Evolutionary conservation across 768 basidiomycete genomes (phyloP).

Genomic region (Rossbeevera mucosa): DNA sequence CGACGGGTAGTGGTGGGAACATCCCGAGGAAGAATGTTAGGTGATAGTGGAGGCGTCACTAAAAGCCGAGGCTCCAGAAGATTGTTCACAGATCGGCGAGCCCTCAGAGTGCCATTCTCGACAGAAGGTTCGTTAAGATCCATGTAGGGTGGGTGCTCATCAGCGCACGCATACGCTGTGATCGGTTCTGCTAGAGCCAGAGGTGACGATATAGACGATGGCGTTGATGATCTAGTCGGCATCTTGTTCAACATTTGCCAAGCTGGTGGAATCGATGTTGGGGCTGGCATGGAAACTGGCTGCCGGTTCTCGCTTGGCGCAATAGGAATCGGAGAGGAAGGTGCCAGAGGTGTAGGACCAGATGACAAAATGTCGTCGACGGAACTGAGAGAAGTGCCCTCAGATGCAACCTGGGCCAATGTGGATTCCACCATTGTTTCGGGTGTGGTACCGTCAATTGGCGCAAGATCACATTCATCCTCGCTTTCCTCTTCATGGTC

Average conservation of each 20-base stretch:
- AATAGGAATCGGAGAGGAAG: slow-evolving; percentile 38
- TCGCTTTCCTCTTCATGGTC: slow-evolving; percentile 53
- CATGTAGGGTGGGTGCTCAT: slow-evolving; percentile 61
- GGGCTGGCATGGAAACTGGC: slow-evolving; percentile 31
- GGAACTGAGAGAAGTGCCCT: slow-evolving; percentile 16
- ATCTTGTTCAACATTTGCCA: slow-evolving; percentile 42
- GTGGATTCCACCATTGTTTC: slow-evolving; percentile 21
- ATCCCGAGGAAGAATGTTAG: slow-evolving; percentile 52
- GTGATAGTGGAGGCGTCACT: slow-evolving; percentile 72
- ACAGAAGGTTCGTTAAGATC: slow-evolving; percentile 52
- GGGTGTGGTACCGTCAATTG: slow-evolving; percentile 22
- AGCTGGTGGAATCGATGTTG: slow-evolving; percentile 43
- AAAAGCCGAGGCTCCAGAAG: slow-evolving; percentile 61
- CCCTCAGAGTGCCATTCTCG: slow-evolving; percentile 45
- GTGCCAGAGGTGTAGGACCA: slow-evolving; percentile 68
- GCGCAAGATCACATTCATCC: slow-evolving; percentile 40
- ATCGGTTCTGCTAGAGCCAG: slow-evolving; percentile 83
- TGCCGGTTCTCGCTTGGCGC: slow-evolving; percentile 22
- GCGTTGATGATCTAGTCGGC: slow-evolving; percentile 80
- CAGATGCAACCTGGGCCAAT: slow-evolving; percentile 9
- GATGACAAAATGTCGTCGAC: slow-evolving; percentile 36
- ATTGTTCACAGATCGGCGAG: slow-evolving; percentile 63
- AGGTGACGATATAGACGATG: slow-evolving; percentile 84
- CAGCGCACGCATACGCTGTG: slow-evolving; percentile 58
- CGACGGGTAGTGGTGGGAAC: slow-evolving; percentile 43